Evolutionary conservation across 2,329 filamentous ascomycete species (phyloP).

Genomic region (Paraphoma sp.): DNA sequence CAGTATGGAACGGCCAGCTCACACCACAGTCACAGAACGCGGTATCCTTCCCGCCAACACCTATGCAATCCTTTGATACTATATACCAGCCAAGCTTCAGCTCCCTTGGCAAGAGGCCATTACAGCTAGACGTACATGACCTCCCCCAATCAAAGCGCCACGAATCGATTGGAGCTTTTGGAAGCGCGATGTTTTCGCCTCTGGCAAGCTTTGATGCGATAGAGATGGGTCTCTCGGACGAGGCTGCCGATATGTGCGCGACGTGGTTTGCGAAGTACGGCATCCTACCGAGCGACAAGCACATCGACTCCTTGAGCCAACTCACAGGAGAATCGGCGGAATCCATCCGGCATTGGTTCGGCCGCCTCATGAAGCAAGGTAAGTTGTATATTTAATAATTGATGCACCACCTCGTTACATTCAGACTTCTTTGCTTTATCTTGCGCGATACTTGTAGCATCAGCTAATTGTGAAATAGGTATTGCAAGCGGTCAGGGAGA

Average conservation of each 20-base stretch:
- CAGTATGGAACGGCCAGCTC: constrained; percentile 34
- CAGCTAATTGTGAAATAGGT: constrained; percentile 2
- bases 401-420: too few species aligned
- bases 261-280: constrained; percentile 48
- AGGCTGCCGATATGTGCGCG: constrained; percentile 46
- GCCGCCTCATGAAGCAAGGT: constrained; percentile 42
- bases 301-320: constrained; percentile 46
- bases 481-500: constrained; percentile 39
- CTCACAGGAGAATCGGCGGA: constrained; percentile 42
- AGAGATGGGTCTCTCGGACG: constrained; percentile 40
- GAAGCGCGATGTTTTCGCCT: constrained; percentile 24
- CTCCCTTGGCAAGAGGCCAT: constrained; percentile 36
- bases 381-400: too few species aligned
- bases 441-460: too few species aligned
- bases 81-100: constrained; percentile 25
- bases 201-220: constrained; percentile 24
- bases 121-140: constrained; percentile 39
- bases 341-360: constrained; percentile 46
- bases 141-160: constrained; percentile 44
- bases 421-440: too few species aligned
- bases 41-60: constrained; percentile 34
- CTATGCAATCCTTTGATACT: constrained; percentile 34
- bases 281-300: constrained; percentile 44
- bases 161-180: constrained; percentile 28
- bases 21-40: constrained; percentile 24